These are phyloP conservation scores for Boletus huronensis DNA, from an alignment of 768 basidiomycete species.

Conservation along the genomic window DNA sequence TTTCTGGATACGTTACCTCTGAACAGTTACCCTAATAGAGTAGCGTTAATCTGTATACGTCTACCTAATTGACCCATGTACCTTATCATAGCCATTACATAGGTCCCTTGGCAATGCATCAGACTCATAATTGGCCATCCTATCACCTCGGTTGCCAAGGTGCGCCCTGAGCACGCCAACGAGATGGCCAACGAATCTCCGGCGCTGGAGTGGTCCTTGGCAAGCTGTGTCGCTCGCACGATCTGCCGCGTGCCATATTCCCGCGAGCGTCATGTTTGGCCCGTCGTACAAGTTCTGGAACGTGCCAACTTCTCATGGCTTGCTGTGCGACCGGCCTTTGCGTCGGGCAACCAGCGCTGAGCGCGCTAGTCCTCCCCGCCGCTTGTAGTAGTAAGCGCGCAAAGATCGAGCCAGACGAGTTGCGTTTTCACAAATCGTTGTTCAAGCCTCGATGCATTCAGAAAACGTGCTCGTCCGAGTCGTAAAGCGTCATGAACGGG, in stretches of 20 bases:
- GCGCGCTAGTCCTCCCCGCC: background rate
- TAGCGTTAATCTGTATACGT: background rate
- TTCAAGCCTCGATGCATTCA: background rate
- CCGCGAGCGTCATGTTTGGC: no score
- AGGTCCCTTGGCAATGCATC: background rate
- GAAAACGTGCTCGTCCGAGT: no score
- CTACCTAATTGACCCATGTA: slow-evolving; percentile 10
- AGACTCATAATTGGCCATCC: background rate
- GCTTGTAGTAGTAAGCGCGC: background rate
- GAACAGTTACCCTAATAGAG: background rate
- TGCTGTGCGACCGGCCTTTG: background rate
- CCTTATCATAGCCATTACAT: background rate
- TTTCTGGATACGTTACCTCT: background rate
- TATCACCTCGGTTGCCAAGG: slow-evolving; percentile 7
- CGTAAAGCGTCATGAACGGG: no score
- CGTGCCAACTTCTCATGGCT: background rate
- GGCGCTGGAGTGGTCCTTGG: slow-evolving; percentile 15
- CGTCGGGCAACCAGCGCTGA: background rate
- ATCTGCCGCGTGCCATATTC: background rate
- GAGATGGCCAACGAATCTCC: background rate
- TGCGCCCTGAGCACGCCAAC: background rate
- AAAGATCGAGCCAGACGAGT: background rate
- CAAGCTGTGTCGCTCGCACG: slow-evolving; percentile 16
- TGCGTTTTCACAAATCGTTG: background rate
- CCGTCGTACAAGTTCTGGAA: no score